Conservation (phyloP, 2,329 filamentous ascomycete genomes). For the Exserohilum turcica region DNA sequence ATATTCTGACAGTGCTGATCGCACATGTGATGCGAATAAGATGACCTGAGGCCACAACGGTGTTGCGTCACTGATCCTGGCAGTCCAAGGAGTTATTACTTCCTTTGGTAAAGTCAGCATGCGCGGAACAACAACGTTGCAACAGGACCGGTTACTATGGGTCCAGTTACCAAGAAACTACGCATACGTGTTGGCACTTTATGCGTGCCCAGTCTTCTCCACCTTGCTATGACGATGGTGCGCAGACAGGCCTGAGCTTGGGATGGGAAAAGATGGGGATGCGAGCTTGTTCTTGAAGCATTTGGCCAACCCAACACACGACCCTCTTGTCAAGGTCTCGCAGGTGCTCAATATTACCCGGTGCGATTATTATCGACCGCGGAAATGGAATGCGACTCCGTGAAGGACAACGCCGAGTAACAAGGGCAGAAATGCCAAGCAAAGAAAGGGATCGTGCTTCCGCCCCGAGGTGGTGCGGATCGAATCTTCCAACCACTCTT, state of each 20-base stretch:
- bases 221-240: constrained; percentile 3
- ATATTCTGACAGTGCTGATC: neutral
- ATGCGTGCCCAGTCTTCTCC: neutral
- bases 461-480: neutral
- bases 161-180: neutral
- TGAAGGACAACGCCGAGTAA: neutral
- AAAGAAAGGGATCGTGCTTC: constrained; percentile 1
- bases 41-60: neutral
- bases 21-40: neutral
- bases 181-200: neutral
- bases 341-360: neutral
- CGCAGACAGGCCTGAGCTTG: neutral
- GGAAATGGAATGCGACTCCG: neutral
- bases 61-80: neutral
- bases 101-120: neutral
- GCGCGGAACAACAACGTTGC: neutral
- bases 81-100: neutral
- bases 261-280: neutral
- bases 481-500: neutral
- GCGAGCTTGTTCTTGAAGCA: neutral
- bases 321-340: neutral
- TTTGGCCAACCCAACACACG: neutral
- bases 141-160: neutral
- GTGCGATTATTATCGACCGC: neutral
- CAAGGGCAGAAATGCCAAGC: constrained; percentile 3